These are phyloP conservation scores for Colletotrichum viniferum DNA, from an alignment of 2,329 filamentous ascomycete genomes.

Conservation along the genomic window DNA sequence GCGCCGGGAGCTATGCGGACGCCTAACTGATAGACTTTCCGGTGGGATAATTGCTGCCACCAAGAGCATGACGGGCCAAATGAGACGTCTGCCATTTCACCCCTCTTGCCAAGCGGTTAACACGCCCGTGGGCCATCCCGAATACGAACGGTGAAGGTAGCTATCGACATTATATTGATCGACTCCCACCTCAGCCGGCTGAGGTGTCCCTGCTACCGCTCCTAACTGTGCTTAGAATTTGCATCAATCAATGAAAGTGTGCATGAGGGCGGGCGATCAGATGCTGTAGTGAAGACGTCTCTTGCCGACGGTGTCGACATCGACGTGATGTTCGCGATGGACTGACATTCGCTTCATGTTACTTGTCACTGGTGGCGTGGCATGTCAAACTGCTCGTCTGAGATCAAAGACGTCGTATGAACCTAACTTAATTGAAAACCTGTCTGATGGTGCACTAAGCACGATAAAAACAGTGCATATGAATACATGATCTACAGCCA, in stretches of 20 bases:
- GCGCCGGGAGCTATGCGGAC: neutral
- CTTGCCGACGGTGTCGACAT: neutral
- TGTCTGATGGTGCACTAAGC: neutral
- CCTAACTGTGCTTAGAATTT: neutral
- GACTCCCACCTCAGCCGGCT: neutral
- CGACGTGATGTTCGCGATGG: neutral
- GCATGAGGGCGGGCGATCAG: neutral
- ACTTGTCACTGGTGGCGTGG: neutral
- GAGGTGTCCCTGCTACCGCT: neutral
- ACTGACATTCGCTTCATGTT: neutral
- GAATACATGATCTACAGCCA: neutral
- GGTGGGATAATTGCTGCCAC: neutral
- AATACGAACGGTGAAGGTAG: neutral
- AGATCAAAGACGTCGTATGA: neutral
- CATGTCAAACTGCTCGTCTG: neutral
- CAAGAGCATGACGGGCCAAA: neutral
- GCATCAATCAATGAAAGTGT: neutral
- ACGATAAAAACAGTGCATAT: neutral
- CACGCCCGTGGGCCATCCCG: neutral
- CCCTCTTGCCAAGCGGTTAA: neutral
- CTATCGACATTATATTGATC: neutral
- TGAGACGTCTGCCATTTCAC: neutral
- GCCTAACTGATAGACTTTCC: neutral
- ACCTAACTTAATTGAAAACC: neutral
- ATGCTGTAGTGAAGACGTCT: neutral